These are phyloP conservation scores for Pisolithus microcarpus DNA, from an alignment of 768 basidiomycete species.

Conservation along the genomic window DNA sequence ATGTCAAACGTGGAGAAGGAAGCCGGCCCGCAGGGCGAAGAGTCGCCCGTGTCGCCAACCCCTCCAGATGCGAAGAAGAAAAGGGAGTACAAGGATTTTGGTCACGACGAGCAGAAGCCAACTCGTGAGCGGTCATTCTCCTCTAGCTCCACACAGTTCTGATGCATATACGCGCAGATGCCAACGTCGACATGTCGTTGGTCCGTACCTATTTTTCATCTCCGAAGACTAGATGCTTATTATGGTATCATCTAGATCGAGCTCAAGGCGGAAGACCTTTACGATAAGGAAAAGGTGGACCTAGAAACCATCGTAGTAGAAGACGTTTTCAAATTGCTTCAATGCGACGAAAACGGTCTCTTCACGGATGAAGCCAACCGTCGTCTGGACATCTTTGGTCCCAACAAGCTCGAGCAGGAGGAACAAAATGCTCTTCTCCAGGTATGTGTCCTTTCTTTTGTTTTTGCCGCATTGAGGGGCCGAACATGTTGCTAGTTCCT, in stretches of 20 bases:
- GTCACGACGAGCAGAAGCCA: conserved; percentile 60
- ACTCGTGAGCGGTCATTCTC: conserved; percentile 44
- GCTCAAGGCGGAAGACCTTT: conserved; percentile 87
- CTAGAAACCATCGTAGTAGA: conserved; percentile 94
- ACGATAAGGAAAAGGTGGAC: conserved; percentile 99
- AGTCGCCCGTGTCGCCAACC: conserved; percentile 27
- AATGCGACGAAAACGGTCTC: conserved; percentile 82
- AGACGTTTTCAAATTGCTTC: conserved; percentile 93
- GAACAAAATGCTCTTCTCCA: conserved; percentile 90
- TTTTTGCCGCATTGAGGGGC: not conserved
- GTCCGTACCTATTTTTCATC: conserved; percentile 30
- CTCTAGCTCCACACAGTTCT: not conserved
- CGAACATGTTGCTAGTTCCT: conserved; percentile 49
- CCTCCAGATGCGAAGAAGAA: conserved; percentile 41
- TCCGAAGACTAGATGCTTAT: not conserved
- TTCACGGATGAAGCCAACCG: conserved; percentile 63
- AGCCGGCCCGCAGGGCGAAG: conserved; percentile 51
- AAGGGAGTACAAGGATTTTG: conserved; percentile 85
- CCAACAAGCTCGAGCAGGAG: conserved; percentile 88
- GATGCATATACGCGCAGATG: conserved; percentile 41
- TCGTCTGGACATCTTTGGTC: conserved; percentile 90
- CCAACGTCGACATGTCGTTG: conserved; percentile 80
- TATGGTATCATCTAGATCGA: conserved; percentile 48
- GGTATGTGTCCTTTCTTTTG: conserved; percentile 32
- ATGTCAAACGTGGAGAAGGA: conserved; percentile 52